These are phyloP conservation scores for Neobulgaria alba DNA, from an alignment of 2,329 filamentous ascomycete species.

Conservation along the genomic window DNA sequence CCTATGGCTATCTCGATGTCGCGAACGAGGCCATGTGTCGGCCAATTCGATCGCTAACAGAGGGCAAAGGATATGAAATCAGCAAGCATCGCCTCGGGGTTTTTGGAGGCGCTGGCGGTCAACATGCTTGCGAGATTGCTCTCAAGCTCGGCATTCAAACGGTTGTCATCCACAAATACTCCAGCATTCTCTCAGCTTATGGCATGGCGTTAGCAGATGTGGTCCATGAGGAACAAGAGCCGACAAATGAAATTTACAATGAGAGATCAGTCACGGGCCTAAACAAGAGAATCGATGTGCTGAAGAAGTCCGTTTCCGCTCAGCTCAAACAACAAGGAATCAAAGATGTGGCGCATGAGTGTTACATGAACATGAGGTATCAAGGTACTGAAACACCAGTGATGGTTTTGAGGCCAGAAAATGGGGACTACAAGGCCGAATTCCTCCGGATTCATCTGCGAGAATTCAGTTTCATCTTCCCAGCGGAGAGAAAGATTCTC, in stretches of 20 bases:
- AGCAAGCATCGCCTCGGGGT: slow-evolving; percentile 78
- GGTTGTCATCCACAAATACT: slow-evolving; percentile 78
- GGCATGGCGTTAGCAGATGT: slow-evolving; percentile 88
- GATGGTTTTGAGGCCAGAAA: slow-evolving; percentile 72
- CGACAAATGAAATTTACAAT: slow-evolving; percentile 49
- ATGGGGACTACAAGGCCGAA: slow-evolving; percentile 58
- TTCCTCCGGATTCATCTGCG: slow-evolving; percentile 80
- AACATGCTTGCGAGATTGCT: slow-evolving; percentile 82
- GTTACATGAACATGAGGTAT: slow-evolving; percentile 88
- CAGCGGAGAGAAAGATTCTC: slow-evolving; percentile 71
- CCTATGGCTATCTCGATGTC: slow-evolving; percentile 68
- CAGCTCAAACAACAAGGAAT: slow-evolving; percentile 61
- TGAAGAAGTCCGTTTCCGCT: slow-evolving; percentile 59
- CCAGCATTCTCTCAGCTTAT: slow-evolving; percentile 79
- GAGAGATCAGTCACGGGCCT: slow-evolving; percentile 38
- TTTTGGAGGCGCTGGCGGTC: slow-evolving; percentile 83
- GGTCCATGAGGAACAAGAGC: slow-evolving; percentile 82
- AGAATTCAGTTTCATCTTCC: slow-evolving; percentile 89
- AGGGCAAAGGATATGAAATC: slow-evolving; percentile 83
- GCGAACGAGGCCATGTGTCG: slow-evolving; percentile 86
- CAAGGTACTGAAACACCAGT: slow-evolving; percentile 79
- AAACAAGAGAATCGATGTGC: slow-evolving; percentile 60
- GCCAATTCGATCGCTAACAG: slow-evolving; percentile 79
- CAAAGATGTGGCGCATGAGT: slow-evolving; percentile 67
- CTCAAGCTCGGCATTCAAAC: slow-evolving; percentile 73